Conservation (phyloP, 441 rosid species). For the Gossypium schwendimanii region DNA sequence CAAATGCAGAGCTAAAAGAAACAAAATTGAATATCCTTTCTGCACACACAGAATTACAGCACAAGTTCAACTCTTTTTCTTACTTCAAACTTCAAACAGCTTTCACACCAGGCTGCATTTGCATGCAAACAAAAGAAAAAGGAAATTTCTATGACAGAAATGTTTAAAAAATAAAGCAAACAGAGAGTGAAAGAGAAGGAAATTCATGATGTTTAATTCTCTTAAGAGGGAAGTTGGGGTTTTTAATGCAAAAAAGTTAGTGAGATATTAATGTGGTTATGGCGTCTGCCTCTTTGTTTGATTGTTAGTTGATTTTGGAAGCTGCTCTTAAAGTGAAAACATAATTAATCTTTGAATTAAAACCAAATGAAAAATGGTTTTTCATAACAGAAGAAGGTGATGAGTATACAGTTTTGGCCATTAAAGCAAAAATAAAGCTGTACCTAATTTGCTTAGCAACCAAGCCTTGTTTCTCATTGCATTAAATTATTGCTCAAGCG, state of each 20-base stretch:
- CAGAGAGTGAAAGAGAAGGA: neutral
- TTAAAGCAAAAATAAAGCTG: neutral
- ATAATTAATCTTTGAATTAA: slow-evolving; percentile 27
- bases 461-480: slow-evolving; percentile 4
- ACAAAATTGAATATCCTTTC: neutral
- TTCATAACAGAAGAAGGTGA: neutral
- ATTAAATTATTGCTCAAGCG: neutral
- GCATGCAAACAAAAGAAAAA: neutral
- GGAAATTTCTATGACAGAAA: neutral
- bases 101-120: neutral
- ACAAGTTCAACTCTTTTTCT: neutral
- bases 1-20: slow-evolving; percentile 9
- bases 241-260: neutral
- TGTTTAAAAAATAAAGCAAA: neutral
- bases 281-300: slow-evolving; percentile 23
- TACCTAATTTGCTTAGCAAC: slow-evolving; percentile 17
- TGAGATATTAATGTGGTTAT: slow-evolving; percentile 18
- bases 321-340: neutral
- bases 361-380: neutral
- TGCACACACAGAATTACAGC: neutral
- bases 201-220: slow-evolving; percentile 4
- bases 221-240: neutral
- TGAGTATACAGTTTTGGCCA: slow-evolving; percentile 1
- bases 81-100: neutral
- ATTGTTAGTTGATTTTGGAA: slow-evolving; percentile 14